Evolutionary conservation across 192 early-diverging fungal genomes (phyloP), one percentile per base, ranked within the genome.

Genomic region (Linnemannia schmuckeri): DNA sequence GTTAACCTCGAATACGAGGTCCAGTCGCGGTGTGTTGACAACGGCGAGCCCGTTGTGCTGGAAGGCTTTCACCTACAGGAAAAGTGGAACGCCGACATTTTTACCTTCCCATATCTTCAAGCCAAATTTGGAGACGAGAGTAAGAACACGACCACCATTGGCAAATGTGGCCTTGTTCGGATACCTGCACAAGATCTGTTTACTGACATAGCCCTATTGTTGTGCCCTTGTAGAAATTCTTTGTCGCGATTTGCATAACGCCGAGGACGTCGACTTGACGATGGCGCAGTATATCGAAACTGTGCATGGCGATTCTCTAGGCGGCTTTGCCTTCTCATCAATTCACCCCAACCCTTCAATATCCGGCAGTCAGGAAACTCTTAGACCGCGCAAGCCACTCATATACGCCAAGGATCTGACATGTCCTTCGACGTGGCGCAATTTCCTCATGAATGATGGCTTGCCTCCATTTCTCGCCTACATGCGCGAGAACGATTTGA

Each of bases 371-470:
- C 61, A 66, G 30, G 30, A 33, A 12, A 12, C 13, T 27, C 10
- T 30, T 12, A 30, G 5, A 18, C 15, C 41, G 17, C 40, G 47
- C 13, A 20, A 42, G 15, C 69, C 75, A 30, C 66, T 81, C 13
- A 41, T 78, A 40, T 87, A 87, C 27, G 85, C 85, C 17, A 87
- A 87, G 54, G 85, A 87, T 41, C 41, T 87, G 17, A 81, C 79
- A 6, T 87, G 85, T 41, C 85, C 85, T 1, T 15, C 55, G 7
- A 52, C 76, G 12, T 87, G 85, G 85, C 44, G 70, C 1, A 38
- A 5, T 12, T 78, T 70, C 37, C 68, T 82, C 6, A 70, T 87
- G 79, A 68, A 78, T 3, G 66, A 37, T 7, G 12, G 57, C 37
- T 35, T 87, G 44, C 85, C 85, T 15, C 46, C 38, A 2, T 81